These are phyloP conservation scores for Suhomyces maxii DNA, from an alignment of 1,139 yeast species.

Conservation along the genomic window DNA sequence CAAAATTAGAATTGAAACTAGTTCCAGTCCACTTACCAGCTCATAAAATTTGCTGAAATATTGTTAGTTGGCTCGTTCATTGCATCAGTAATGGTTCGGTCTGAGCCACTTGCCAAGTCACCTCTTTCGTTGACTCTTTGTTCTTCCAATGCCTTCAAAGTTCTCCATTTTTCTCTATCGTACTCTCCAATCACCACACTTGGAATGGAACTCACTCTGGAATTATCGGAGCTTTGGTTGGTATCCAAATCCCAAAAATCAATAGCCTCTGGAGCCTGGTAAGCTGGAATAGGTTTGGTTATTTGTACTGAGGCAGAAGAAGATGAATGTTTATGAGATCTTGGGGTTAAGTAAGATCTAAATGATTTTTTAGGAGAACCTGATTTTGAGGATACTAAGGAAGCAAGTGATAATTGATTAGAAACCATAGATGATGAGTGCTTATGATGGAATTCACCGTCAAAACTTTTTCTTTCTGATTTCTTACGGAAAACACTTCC, in stretches of 20 bases:
- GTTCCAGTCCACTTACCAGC: no score
- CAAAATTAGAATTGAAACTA: no score
- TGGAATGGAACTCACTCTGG: conserved; percentile 53
- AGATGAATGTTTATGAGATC: conserved; percentile 15
- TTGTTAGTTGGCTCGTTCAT: no score
- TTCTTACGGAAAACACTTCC: conserved; percentile 26
- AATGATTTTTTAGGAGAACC: conserved; percentile 34
- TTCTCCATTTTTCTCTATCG: conserved; percentile 65
- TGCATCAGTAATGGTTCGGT: neutral
- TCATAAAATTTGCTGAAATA: no score
- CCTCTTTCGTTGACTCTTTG: neutral
- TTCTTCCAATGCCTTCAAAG: conserved; percentile 37
- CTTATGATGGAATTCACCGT: conserved; percentile 17
- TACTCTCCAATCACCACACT: conserved; percentile 63
- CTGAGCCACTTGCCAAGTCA: neutral
- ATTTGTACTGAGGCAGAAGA: conserved; percentile 14
- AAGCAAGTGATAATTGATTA: conserved; percentile 29
- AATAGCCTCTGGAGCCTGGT: conserved; percentile 19
- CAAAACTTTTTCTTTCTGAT: conserved; percentile 21
- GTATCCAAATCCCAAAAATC: conserved; percentile 42
- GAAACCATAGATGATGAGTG: conserved; percentile 34
- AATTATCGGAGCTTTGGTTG: conserved; percentile 35
- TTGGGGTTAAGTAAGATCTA: conserved; percentile 21
- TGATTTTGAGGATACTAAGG: conserved; percentile 28
- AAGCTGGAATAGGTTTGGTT: conserved; percentile 1